A percentile compares a stretch with the other conserved stretches of the same genome.
Evolutionary conservation across 192 early-diverging fungal species (phyloP).

Genomic region (Geranomyces variabilis): DNA sequence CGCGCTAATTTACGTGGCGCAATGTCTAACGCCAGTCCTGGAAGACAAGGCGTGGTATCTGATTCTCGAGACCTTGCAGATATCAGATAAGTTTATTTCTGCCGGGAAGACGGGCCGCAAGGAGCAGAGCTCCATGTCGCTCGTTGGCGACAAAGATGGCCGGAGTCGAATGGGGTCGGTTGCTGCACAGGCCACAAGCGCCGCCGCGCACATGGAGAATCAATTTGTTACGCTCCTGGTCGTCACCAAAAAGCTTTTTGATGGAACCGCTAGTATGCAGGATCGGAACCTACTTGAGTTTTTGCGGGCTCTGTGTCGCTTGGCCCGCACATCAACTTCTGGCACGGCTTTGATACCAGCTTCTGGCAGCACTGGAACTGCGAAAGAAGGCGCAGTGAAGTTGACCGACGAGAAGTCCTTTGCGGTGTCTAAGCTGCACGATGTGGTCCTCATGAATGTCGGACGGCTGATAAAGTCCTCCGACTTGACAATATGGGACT

Average conservation of each 20-base stretch:
- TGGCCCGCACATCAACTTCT: slow-evolving; percentile 50
- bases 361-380: slow-evolving; percentile 20
- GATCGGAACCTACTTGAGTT: slow-evolving; percentile 66
- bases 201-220: slow-evolving; percentile 33
- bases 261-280: slow-evolving; percentile 63
- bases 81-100: slow-evolving; percentile 77
- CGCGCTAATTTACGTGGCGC: slow-evolving; percentile 70
- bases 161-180: slow-evolving; percentile 22
- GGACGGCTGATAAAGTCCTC: slow-evolving; percentile 42
- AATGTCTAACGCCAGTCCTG: slow-evolving; percentile 73
- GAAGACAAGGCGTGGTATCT: slow-evolving; percentile 82
- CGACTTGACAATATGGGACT: slow-evolving; percentile 58
- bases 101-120: slow-evolving; percentile 50
- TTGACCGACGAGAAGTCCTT: slow-evolving; percentile 75
- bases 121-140: slow-evolving; percentile 39
- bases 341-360: slow-evolving; percentile 17
- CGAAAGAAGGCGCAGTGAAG: slow-evolving; percentile 50
- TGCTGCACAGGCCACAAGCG: background rate
- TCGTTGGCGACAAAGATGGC: slow-evolving; percentile 32
- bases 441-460: slow-evolving; percentile 62
- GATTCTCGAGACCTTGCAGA: slow-evolving; percentile 85
- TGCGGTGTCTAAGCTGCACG: slow-evolving; percentile 73
- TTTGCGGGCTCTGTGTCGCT: slow-evolving; percentile 65
- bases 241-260: slow-evolving; percentile 68
- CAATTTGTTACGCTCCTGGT: slow-evolving; percentile 32